phyloP scores from a whole-genome alignment of 345 rosid species.

The Citrus sinensis region DVS_A1.0 CM039164.1:28837501-28838000 shows the following conservation, averaged over 20 bases:
- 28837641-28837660: neutral
- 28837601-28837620: neutral
- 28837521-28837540: slow-evolving; percentile 75
- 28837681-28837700: slow-evolving; percentile 59
- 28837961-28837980: slow-evolving; percentile 81
- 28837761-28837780: slow-evolving; percentile 58
- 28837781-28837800: slow-evolving; percentile 43
- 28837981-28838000: slow-evolving; percentile 69
- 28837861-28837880: slow-evolving; percentile 36
- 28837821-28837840: slow-evolving; percentile 60
- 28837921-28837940: slow-evolving; percentile 75
- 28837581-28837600: slow-evolving; percentile 37
- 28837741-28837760: slow-evolving; percentile 46
- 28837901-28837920: slow-evolving; percentile 39
- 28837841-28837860: slow-evolving; percentile 77
- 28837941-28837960: slow-evolving; percentile 96
- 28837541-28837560: slow-evolving; percentile 68
- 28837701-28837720: slow-evolving; percentile 58
- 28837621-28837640: neutral
- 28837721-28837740: slow-evolving; percentile 64
- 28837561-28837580: slow-evolving; percentile 66
- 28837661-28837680: slow-evolving; percentile 49
- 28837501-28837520: slow-evolving; percentile 48
- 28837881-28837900: slow-evolving; percentile 24
- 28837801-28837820: slow-evolving; percentile 77